phyloP scores from a whole-genome alignment of 73 alveolate genomes.

The Paramecium primaurelia region DNA sequence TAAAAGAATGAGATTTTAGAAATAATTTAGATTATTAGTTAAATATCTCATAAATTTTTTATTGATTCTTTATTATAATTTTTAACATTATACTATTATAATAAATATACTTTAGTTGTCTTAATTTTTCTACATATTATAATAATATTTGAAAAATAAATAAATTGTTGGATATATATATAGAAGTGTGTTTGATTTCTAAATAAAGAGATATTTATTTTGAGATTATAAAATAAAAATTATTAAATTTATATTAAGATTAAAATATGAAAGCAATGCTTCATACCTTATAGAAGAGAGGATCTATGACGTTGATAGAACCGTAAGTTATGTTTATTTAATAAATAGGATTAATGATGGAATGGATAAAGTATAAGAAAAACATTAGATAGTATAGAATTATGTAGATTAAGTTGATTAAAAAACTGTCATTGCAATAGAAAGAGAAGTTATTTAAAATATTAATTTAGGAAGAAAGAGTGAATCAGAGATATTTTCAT shows the following conservation, averaged over 20 bases:
- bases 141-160: too few relatives aligned
- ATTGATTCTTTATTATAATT: too few relatives aligned
- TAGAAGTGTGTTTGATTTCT: neutral
- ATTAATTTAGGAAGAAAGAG: constrained; percentile 25
- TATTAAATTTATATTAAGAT: neutral
- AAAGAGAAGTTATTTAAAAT: neutral
- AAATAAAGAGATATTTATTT: neutral
- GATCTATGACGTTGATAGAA: neutral
- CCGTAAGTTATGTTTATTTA: neutral
- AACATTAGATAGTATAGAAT: neutral
- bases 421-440: neutral
- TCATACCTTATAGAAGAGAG: neutral
- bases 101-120: too few relatives aligned
- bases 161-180: too few relatives aligned
- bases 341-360: neutral
- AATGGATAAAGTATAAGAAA: neutral
- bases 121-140: too few relatives aligned
- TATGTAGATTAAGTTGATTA: neutral
- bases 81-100: too few relatives aligned
- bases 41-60: too few relatives aligned
- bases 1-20: too few relatives aligned
- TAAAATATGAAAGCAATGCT: neutral
- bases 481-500: constrained; percentile 8
- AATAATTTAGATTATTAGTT: too few relatives aligned
- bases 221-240: neutral